phyloP scores from a whole-genome alignment of 176 grass and related monocot genomes.

The Phoenix roebelenii region DNA sequence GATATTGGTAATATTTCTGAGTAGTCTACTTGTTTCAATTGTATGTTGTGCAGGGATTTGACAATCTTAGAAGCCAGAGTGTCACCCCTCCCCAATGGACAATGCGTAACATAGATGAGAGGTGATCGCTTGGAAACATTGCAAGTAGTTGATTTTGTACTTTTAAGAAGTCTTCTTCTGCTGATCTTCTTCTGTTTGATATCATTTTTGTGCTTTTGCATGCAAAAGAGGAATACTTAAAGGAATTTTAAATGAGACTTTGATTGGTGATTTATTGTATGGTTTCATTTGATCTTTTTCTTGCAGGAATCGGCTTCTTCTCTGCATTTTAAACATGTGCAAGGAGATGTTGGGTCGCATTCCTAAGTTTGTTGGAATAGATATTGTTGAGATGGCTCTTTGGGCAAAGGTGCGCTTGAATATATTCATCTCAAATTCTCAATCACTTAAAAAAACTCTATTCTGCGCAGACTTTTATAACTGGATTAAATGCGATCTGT shows the following conservation, averaged over 20 bases:
- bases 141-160: background rate
- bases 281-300: conserved; percentile 12
- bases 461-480: too few relatives aligned
- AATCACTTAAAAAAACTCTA: background rate
- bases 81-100: conserved; percentile 98
- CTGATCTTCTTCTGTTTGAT: conserved; percentile 3
- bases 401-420: conserved; percentile 77
- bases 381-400: conserved; percentile 94
- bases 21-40: conserved; percentile 14
- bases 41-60: conserved; percentile 62
- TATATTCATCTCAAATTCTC: conserved; percentile 1
- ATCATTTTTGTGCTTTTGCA: conserved; percentile 6
- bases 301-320: conserved; percentile 84
- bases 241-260: too few relatives aligned
- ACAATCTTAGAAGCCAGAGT: conserved; percentile 93
- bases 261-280: too few relatives aligned
- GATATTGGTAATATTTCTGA: too few relatives aligned
- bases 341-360: conserved; percentile 82
- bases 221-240: conserved; percentile 8
- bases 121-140: conserved; percentile 32
- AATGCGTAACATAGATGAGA: conserved; percentile 97
- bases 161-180: background rate
- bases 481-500: too few relatives aligned
- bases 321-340: conserved; percentile 93
- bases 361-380: conserved; percentile 89